Conservation (phyloP, 192 early-diverging fungal species). For the Backusella psychrophila region DNA sequence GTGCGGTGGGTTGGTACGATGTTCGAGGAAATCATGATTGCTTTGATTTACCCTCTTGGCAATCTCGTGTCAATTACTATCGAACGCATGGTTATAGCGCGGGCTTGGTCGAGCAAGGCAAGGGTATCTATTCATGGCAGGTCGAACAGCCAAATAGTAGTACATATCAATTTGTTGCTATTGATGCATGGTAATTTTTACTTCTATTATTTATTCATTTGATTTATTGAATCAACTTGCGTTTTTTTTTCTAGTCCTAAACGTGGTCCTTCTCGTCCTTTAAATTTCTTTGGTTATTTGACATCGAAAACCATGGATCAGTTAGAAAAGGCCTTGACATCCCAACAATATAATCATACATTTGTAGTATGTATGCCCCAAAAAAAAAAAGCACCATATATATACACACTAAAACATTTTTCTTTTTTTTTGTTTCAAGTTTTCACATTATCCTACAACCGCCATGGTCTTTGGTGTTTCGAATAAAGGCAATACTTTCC, state of each 20-base stretch:
- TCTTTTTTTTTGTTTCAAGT: constrained; percentile 29
- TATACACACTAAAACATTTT: neutral
- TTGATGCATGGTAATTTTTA: constrained; percentile 68
- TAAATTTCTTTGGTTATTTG: constrained; percentile 91
- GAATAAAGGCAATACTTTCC: constrained; percentile 54
- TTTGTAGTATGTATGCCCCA: constrained; percentile 51
- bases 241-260: constrained; percentile 42
- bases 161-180: constrained; percentile 77
- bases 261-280: constrained; percentile 71
- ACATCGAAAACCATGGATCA: constrained; percentile 71
- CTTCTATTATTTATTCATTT: neutral
- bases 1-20: constrained; percentile 71
- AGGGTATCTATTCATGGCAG: constrained; percentile 50
- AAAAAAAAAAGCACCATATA: neutral
- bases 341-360: constrained; percentile 53
- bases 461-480: constrained; percentile 73
- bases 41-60: constrained; percentile 71
- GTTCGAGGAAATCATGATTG: constrained; percentile 95
- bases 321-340: constrained; percentile 52
- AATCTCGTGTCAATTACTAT: constrained; percentile 62
- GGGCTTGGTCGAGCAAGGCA: constrained; percentile 37
- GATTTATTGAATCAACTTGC: no score
- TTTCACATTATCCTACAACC: constrained; percentile 78
- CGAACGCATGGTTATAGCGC: constrained; percentile 48
- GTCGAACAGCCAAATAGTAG: constrained; percentile 65